Evolutionary conservation across 352 stramenopile species (phyloP).

Genomic region (Globisporangium emineosum): DNA sequence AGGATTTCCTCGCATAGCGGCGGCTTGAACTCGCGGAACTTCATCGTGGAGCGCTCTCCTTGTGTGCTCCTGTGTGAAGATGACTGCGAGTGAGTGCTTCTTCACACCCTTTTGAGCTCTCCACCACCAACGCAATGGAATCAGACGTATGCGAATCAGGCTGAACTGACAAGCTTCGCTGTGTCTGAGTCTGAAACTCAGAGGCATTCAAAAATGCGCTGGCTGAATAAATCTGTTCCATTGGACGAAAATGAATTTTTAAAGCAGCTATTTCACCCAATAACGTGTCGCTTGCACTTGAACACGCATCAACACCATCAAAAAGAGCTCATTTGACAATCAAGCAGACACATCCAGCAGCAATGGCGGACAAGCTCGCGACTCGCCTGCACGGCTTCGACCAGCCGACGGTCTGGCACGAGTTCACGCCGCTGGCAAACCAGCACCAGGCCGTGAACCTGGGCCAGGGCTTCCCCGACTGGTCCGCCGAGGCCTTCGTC

Average conservation of each 20-base stretch:
- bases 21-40: conserved; percentile 82
- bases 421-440: conserved; percentile 87
- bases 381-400: conserved; percentile 69
- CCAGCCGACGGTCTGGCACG: conserved; percentile 79
- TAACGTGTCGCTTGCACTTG: too few species aligned
- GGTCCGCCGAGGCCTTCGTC: conserved; percentile 93
- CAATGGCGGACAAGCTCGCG: conserved; percentile 62
- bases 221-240: too few species aligned
- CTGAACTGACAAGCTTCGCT: too few species aligned
- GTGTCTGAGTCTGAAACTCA: too few species aligned
- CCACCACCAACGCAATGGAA: conserved; percentile 7
- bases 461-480: conserved; percentile 93
- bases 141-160: neutral
- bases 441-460: conserved; percentile 91
- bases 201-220: too few species aligned
- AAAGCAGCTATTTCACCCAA: too few species aligned
- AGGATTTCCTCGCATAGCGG: conserved; percentile 74
- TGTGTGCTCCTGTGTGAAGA: neutral
- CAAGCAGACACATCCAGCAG: neutral
- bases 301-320: too few species aligned
- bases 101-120: conserved; percentile 4
- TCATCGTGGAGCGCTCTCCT: conserved; percentile 31
- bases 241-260: too few species aligned
- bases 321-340: neutral
- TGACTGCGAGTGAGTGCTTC: neutral